Evolutionary conservation across 257 asterid species (phyloP), one percentile per base, ranked within the genome.

Genomic region (Scutellaria minor): DNA sequence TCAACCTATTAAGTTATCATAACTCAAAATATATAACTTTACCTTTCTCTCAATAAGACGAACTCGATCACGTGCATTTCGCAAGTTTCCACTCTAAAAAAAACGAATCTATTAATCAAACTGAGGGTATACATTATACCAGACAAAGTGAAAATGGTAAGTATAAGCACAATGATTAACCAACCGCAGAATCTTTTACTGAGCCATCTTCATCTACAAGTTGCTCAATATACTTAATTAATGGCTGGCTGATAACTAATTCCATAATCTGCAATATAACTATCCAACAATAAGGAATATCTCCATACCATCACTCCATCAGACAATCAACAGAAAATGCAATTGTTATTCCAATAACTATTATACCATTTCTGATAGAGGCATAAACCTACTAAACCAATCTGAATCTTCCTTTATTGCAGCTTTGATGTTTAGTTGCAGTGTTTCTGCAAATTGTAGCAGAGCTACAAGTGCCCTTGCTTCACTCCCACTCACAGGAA

Each of bases 111-210:
- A 83, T 44, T 46, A 62, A 59, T 50, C 51, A 63, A 66, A 60
- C 45, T 54, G 79, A 77, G 66, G 79, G 57, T 35, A 56, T 54
- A 68, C 61, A 76, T 52, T 31, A 60, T 58, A 64, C 68, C 44
- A 39, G 27, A 47, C 64, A 54, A 75, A 68, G 58, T 5, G 15
- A 57, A 66, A 72, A 18, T 62, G 46, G 75, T 60, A 12, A 39
- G 20, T 52, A 44, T 50, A 39, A 58, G 71, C 66, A 71, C 45
- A 46, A 63, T 7, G 10, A 59, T 70, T 75, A 77, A 81, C 96
- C 71, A 41, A 94, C 99, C 84, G 98, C 98, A 62, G 98, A 89
- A 78, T 95, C 99, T 85, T 87, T 95, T 71, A 95, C 96, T 37
- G 87, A 88, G 64, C 99, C 99, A 80, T 92, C 99, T 76, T 90